Conservation (phyloP, 2,329 filamentous ascomycete genomes). For the Beauveria sp. region DNA sequence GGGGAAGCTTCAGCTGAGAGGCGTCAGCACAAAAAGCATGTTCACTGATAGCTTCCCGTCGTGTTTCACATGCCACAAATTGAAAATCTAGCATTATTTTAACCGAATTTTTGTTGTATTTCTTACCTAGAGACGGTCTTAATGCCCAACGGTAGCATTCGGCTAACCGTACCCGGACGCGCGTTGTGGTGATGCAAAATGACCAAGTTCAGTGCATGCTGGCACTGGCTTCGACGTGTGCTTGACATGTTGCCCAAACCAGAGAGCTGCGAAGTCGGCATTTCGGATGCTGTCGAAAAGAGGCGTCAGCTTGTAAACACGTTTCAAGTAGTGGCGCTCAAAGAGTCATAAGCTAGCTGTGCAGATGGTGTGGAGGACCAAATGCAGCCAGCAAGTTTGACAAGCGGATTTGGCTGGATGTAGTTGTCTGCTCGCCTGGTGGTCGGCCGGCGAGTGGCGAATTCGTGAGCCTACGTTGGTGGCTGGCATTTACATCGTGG, state of each 20-base stretch:
- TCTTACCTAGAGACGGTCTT: background rate
- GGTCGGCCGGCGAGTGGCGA: background rate
- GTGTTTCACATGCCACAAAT: background rate
- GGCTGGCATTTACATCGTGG: background rate
- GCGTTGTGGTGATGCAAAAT: background rate
- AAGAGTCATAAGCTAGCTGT: background rate
- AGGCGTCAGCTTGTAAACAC: background rate
- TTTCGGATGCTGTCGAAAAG: background rate
- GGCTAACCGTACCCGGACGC: background rate
- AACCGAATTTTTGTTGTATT: background rate
- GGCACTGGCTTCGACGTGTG: background rate
- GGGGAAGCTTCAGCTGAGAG: slow-evolving; percentile 3
- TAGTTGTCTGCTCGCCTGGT: background rate
- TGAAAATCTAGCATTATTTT: background rate
- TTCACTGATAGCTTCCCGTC: background rate
- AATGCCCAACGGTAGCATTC: background rate
- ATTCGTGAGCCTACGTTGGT: background rate
- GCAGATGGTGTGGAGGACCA: slow-evolving; percentile 1
- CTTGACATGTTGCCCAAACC: background rate
- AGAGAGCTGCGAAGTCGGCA: background rate
- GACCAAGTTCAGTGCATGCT: background rate
- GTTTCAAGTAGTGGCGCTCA: background rate
- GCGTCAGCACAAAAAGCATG: background rate
- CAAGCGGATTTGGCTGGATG: background rate
- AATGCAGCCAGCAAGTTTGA: background rate